Evolutionary conservation across 2,329 filamentous ascomycete genomes (phyloP).

Genomic region (Colletotrichum sp.): DNA sequence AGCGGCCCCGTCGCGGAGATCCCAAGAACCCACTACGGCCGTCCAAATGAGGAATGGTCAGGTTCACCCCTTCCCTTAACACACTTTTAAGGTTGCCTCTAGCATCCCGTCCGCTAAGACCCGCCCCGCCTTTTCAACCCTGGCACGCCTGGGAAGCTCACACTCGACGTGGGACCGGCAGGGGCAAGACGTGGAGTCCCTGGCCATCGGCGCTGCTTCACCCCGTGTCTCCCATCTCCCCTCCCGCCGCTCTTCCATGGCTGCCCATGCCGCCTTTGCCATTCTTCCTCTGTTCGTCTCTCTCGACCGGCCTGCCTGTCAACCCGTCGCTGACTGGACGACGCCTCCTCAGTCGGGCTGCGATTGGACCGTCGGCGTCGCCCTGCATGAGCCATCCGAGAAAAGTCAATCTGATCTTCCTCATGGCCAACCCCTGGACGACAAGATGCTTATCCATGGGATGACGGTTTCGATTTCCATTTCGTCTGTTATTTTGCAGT

Average conservation of each 20-base stretch:
- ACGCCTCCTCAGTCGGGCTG: neutral
- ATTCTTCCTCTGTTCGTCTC: neutral
- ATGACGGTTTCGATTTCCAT: constrained; percentile 8
- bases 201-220: neutral
- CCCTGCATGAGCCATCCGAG: constrained; percentile 1
- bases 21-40: neutral
- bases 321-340: neutral
- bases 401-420: constrained; percentile 16
- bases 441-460: constrained; percentile 4
- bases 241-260: neutral
- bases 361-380: neutral
- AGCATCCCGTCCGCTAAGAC: constrained; percentile 11
- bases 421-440: neutral
- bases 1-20: constrained; percentile 5
- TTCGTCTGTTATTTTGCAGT: neutral
- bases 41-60: neutral
- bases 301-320: neutral
- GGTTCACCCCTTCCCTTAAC: neutral
- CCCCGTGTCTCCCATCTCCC: neutral
- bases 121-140: constrained; percentile 4
- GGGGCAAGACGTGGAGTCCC: neutral
- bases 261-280: neutral
- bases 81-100: constrained; percentile 17
- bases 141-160: neutral
- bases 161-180: neutral